Evolutionary conservation across 345 rosid species (phyloP).

Genomic region (Turritis glabra): DNA sequence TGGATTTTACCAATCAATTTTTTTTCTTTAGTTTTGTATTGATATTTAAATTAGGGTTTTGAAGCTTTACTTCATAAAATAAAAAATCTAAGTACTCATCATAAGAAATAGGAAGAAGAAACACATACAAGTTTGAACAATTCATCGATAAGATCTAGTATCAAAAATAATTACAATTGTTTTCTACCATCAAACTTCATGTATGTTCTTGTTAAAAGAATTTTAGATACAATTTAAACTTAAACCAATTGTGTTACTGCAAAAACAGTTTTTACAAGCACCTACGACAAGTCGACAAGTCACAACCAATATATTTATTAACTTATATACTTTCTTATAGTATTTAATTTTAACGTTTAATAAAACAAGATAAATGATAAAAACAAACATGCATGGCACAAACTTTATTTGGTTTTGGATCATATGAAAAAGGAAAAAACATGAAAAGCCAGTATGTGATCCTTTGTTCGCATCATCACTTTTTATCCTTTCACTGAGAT

Average conservation of each 20-base stretch:
- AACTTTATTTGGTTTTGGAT: slow-evolving; percentile 32
- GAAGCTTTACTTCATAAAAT: not conserved
- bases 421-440: slow-evolving; percentile 28
- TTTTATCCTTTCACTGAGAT: slow-evolving; percentile 32
- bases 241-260: not conserved
- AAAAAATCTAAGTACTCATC: not conserved
- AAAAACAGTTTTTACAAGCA: not conserved
- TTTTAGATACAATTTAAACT: not conserved
- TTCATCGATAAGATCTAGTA: not conserved
- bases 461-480: slow-evolving; percentile 28
- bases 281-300: not conserved
- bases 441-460: slow-evolving; percentile 32
- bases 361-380: not conserved
- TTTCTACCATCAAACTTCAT: not conserved
- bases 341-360: not conserved
- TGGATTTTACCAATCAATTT: not conserved
- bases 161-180: not conserved
- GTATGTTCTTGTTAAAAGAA: not conserved
- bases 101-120: not conserved
- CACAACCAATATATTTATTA: not conserved
- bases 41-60: not conserved
- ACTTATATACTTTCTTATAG: not conserved
- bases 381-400: slow-evolving; percentile 33
- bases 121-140: not conserved
- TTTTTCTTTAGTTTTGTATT: not conserved